These are phyloP conservation scores for Leccinum rimulosum DNA, from an alignment of 768 basidiomycete species.

Conservation along the genomic window DNA sequence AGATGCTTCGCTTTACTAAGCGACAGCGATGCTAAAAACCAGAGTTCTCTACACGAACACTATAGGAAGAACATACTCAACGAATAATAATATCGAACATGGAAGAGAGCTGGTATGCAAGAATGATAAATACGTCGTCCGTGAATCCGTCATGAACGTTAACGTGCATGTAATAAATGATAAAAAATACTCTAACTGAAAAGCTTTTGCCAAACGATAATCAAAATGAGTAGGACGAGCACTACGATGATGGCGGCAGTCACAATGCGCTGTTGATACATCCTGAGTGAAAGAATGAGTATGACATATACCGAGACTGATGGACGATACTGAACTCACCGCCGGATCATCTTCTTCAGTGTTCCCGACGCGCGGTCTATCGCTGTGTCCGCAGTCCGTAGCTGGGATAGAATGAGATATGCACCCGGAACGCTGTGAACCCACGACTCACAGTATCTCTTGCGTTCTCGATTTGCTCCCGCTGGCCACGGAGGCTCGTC, in stretches of 20 bases:
- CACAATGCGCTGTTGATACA: conserved; percentile 94
- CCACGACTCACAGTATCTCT: conserved; percentile 69
- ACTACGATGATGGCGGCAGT: conserved; percentile 85
- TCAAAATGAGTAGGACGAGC: conserved; percentile 76
- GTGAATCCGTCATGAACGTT: conserved; percentile 9
- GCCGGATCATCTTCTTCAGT: conserved; percentile 91
- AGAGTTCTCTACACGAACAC: conserved; percentile 25
- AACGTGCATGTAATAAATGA: conserved; percentile 18
- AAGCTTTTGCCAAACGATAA: conserved; percentile 81
- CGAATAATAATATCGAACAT: not conserved
- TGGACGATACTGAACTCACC: conserved; percentile 49
- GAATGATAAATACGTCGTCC: conserved; percentile 28
- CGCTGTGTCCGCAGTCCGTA: conserved; percentile 80
- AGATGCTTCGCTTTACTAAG: conserved; percentile 12
- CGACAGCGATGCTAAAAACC: not conserved
- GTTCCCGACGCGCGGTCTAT: conserved; percentile 92
- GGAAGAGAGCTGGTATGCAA: conserved; percentile 16
- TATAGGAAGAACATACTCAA: conserved; percentile 12
- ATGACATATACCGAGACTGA: conserved; percentile 8
- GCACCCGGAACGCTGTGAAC: not conserved
- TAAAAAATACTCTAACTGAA: conserved; percentile 36
- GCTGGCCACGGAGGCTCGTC: conserved; percentile 75
- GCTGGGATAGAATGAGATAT: conserved; percentile 39
- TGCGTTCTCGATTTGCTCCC: conserved; percentile 94
- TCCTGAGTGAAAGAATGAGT: conserved; percentile 50